A percentile compares a stretch with the other conserved stretches of the same genome.
phyloP scores from a whole-genome alignment of 495 filamentous ascomycete genomes.

The Rhizodiscina lignyota region DNA sequence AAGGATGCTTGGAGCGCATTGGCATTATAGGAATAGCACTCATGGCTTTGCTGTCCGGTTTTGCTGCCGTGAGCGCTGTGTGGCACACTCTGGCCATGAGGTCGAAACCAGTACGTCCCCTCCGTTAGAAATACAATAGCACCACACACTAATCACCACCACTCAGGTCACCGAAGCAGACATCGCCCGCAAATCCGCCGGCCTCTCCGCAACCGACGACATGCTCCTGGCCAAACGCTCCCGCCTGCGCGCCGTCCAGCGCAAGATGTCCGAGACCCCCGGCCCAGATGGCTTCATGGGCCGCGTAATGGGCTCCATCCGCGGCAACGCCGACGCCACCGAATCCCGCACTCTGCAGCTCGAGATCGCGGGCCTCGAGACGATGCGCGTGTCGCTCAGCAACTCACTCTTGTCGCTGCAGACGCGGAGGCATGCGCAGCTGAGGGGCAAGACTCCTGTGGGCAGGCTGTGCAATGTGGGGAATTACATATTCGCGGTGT shows the following conservation, averaged over 20 bases:
- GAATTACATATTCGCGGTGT: constrained; percentile 51
- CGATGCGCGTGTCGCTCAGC: constrained; percentile 52
- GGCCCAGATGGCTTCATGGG: constrained; percentile 41
- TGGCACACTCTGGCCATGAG: constrained; percentile 64
- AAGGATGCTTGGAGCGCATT: constrained; percentile 62
- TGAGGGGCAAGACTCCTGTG: constrained; percentile 40
- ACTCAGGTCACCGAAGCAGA: constrained; percentile 44
- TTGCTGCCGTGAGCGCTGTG: constrained; percentile 61
- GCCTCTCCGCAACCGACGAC: constrained; percentile 57
- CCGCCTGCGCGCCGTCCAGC: constrained; percentile 46
- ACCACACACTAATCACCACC: too few relatives aligned
- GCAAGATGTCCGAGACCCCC: constrained; percentile 37
- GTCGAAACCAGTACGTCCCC: constrained; percentile 23
- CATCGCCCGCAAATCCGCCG: constrained; percentile 53
- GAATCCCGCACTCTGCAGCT: constrained; percentile 49
- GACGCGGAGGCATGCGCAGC: constrained; percentile 38
- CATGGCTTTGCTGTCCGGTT: constrained; percentile 70
- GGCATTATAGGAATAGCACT: constrained; percentile 66
- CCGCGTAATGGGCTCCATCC: constrained; percentile 48
- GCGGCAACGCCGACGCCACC: constrained; percentile 40
- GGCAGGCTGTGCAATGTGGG: constrained; percentile 38
- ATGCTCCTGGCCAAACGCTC: constrained; percentile 54
- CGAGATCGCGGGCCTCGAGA: constrained; percentile 64
- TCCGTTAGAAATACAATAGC: too few relatives aligned
- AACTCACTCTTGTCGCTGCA: constrained; percentile 41